Evolutionary conservation across 2,329 filamentous ascomycete species (phyloP), one percentile per base, ranked within the genome.

Genomic region (Colletotrichum tanaceti): DNA sequence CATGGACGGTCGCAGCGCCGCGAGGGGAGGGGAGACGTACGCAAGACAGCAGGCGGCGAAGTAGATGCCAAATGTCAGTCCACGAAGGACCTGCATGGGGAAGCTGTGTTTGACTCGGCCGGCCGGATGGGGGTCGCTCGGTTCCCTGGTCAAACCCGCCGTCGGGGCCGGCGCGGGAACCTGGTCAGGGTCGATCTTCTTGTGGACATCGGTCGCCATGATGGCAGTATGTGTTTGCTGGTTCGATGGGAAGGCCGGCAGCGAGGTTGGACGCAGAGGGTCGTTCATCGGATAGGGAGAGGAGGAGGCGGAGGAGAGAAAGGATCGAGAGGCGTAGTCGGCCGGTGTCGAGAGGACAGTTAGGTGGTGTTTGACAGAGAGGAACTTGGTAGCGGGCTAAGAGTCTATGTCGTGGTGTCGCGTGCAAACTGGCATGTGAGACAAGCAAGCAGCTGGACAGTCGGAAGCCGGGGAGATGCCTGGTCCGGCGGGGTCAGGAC

Each of bases 51-150:
- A 84, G 18, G 75, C 73, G 18, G 79, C 71, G 73, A 90, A 89
- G 75, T 89, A 90, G 69, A 85, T 41, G 24, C 74, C 76, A 69
- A 89, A 83, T 11, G 82, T 79, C n/a, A 85, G 59, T 46, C 84
- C 84, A n/a, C 88, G 83, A 46, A 89, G 58, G 28, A 85, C 72
- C 72, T 88, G 85, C 68, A 84, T 80, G 16, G 82, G 73, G 10
- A 78, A 76, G 55, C 86, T 84, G 77, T 90, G 82, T 68, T 85
- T 83, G 61, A 82, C 77, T 63, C 83, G 82, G n/a, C 87, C 87
- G 2, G 86, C 86, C 0, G 87, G 87, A 74, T 90, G 87, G 16
- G 70, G 72, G 22, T 68, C 70, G 55, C 46, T 70, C 11, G 70
- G 61, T 38, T 58, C 69, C 16, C 66, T 68, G 49, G 60, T 66